Base-by-base conservation (phyloP, 2,329 filamentous ascomycete species). In the Lachnellula hyalina region DNA sequence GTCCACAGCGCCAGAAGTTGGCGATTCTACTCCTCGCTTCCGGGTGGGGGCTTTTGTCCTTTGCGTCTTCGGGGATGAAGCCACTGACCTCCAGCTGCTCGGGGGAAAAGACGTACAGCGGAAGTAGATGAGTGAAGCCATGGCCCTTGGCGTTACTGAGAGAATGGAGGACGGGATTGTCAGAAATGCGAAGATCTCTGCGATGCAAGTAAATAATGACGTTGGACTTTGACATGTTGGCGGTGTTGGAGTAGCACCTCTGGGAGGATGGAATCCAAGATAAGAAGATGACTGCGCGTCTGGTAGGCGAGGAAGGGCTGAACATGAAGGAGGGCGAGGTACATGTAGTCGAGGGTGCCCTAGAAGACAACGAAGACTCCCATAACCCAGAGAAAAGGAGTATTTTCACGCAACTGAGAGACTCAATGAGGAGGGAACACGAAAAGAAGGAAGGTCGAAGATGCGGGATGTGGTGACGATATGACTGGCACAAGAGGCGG, bases 61-160 rank as follows among this genome's bases (percentile, higher is more conserved):
- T 49, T 51, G 61, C 52, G 48, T 71, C 63, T 11, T 75, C 72
- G 46, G 72, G 71, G n/a, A 92, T 71, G 63, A 93, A 89, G 1
- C 89, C 89, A 0, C 85, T 87, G 0, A 89, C 75, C 66, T 93
- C 88, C 21, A 92, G 73, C 63, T 93, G 87, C 50, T 87, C 77
- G 2, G 86, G 80, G 0, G 83, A 76, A 50, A 91, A 83, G 19
- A 90, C 74, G 65, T 85, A 89, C 41, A 90, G 71, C 7, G 89
- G 89, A 1, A 93, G 74, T 1, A 92, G 68, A 66, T 92, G 86
- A 1, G 85, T 88, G 64, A 79, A 84, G 4, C 74, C 75, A 66
- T 82, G 78, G 21, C 77, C 71, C 65, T 59, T 75, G 62, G 19
- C 70, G 60, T 73, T 81, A 55, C 73, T 73, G 49, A 80, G 74